Base-by-base conservation (phyloP, 495 filamentous ascomycete genomes). In the Thermochaetoides thermophila region DNA sequence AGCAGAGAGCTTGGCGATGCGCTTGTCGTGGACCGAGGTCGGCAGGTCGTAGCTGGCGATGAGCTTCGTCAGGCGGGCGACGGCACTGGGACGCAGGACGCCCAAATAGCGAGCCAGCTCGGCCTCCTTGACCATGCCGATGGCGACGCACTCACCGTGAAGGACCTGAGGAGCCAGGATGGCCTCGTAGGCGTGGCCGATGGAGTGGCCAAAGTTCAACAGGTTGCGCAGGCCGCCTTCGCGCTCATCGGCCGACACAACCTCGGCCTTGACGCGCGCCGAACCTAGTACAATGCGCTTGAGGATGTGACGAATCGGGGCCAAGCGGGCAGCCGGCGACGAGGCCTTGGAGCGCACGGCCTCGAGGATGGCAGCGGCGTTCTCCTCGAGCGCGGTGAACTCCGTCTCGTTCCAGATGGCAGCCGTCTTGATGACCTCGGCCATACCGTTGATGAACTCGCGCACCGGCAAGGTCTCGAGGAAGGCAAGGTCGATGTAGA, bases 391-490 rank as follows among this genome's bases (percentile, higher is more conserved):
- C 27, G 75, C 69, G 34, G 78, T 66, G 54, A 96, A 97, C 49
- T 95, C 89, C 10, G 67, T 58, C 52, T 86, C 81, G 45, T 92
- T 70, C 69, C 86, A 96, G 41, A 96, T 96, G 34, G 87, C 89
- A 5, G 89, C 89, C 13, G 89, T 97, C 73, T 96, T 96, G 50
- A 96, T 74, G 35, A 97, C 86, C 61, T 97, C 89, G 31, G 86
- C 89, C 84, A 97, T 94, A 34, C 89, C 89, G 56, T 97, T 97
- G 56, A 96, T 84, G 55, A 97, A 87, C 57, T 97, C 87, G 36
- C 89, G 68, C 29, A 78, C 77, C 3, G 87, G 87, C 17, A 97
- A 66, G 6, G 82, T 93, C 50, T 89, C 84, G 45, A 97, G 67
- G 52, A 97, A 96, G 30, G 76, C 72, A 28, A 95, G 68, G 59